Percentiles rank a stretch among this genome's conserved stretches.
Evolutionary conservation across 2,329 filamentous ascomycete species (phyloP).

Genomic region (Talaromyces sp.): DNA sequence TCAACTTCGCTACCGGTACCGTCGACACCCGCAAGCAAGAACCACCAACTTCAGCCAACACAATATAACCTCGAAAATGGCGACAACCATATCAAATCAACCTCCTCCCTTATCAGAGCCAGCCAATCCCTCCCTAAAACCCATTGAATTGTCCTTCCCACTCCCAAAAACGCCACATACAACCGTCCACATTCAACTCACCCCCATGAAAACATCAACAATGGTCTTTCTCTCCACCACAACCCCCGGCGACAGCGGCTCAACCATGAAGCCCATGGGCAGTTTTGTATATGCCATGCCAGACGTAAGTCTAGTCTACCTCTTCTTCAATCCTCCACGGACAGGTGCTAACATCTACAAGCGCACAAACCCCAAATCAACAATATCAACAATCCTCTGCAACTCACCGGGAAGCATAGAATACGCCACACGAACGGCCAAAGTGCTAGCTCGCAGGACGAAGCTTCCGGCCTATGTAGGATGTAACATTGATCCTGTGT

Average conservation of each 20-base stretch:
- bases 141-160: slow-evolving; percentile 57
- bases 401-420: slow-evolving; percentile 71
- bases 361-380: slow-evolving; percentile 51
- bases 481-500: slow-evolving; percentile 77
- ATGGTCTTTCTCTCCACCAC: slow-evolving; percentile 60
- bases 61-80: slow-evolving; percentile 18
- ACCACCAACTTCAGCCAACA: neutral
- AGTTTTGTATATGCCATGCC: slow-evolving; percentile 94
- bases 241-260: slow-evolving; percentile 42
- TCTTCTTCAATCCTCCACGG: neutral
- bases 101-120: slow-evolving; percentile 24
- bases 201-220: slow-evolving; percentile 51
- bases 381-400: slow-evolving; percentile 74
- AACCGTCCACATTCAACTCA: slow-evolving; percentile 60
- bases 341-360: slow-evolving; percentile 21
- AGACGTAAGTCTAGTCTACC: slow-evolving; percentile 62
- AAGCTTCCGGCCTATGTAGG: slow-evolving; percentile 82
- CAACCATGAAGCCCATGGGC: slow-evolving; percentile 60
- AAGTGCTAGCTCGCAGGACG: slow-evolving; percentile 72
- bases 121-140: slow-evolving; percentile 36
- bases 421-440: slow-evolving; percentile 81
- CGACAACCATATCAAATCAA: slow-evolving; percentile 18
- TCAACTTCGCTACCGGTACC: neutral
- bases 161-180: slow-evolving; percentile 57
- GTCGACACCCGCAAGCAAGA: neutral